phyloP scores from a whole-genome alignment of 129 eudicot genomes.

The Chrysanthemum makinoi region DNA sequence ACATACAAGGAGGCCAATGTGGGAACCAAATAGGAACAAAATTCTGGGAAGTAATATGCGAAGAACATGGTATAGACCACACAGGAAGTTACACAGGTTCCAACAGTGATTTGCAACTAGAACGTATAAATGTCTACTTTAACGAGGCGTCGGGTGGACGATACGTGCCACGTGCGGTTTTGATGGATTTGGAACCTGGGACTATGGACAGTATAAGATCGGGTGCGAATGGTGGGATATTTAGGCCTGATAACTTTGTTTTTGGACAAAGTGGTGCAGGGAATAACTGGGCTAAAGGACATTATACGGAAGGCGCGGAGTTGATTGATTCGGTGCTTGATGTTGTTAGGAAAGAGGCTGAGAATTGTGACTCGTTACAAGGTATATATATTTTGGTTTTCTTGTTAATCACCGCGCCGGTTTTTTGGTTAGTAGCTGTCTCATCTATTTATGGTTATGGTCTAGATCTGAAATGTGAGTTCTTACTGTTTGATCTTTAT shows the following conservation, averaged over 20 bases:
- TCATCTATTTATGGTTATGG: slow-evolving; percentile 3
- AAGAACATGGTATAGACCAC: slow-evolving; percentile 76
- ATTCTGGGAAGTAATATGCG: slow-evolving; percentile 87
- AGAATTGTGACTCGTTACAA: slow-evolving; percentile 84
- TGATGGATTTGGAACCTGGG: slow-evolving; percentile 97
- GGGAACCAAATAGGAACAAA: slow-evolving; percentile 92
- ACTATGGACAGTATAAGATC: slow-evolving; percentile 96
- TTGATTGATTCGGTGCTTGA: slow-evolving; percentile 84
- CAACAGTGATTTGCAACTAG: slow-evolving; percentile 54
- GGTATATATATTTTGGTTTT: slow-evolving; percentile 36
- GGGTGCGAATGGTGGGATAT: slow-evolving; percentile 78
- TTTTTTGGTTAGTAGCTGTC: too few relatives aligned
- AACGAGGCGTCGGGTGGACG: slow-evolving; percentile 88
- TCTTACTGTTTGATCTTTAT: not conserved
- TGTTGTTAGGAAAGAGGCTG: slow-evolving; percentile 92
- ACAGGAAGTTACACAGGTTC: slow-evolving; percentile 57
- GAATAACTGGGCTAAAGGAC: slow-evolving; percentile 92
- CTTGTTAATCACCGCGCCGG: too few relatives aligned
- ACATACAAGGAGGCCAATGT: slow-evolving; percentile 96
- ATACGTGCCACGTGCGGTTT: slow-evolving; percentile 88
- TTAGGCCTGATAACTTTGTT: slow-evolving; percentile 87
- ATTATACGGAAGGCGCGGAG: slow-evolving; percentile 96
- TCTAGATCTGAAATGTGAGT: slow-evolving; percentile 14
- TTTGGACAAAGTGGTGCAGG: slow-evolving; percentile 93
- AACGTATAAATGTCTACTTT: slow-evolving; percentile 81